Conservation (phyloP, 106 monocot species). For the Xerophyta viscosa region DNA sequence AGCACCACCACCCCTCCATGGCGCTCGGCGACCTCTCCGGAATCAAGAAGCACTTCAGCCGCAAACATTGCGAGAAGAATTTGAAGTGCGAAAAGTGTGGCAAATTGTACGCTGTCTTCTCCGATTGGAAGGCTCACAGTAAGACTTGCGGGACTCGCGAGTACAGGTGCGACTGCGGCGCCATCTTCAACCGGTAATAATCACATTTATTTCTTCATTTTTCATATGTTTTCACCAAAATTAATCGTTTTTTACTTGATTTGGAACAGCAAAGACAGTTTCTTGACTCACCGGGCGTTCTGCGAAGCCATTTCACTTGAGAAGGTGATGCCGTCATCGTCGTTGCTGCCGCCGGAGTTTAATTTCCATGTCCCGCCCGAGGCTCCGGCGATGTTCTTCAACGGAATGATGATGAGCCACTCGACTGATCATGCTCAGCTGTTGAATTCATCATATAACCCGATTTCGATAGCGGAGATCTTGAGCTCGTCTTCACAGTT, state of each 20-base stretch:
- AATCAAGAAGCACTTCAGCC: constrained; percentile 21
- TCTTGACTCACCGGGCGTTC: constrained; percentile 1
- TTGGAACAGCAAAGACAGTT: constrained; percentile 1
- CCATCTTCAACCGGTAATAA: constrained; percentile 3
- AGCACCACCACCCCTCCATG: constrained; percentile 7
- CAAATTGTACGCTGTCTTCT: constrained; percentile 5
- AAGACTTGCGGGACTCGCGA: background rate
- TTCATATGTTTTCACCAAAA: background rate
- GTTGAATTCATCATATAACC: too few species aligned
- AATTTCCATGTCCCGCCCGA: too few species aligned
- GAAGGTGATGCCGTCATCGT: background rate
- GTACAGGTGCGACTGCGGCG: constrained; percentile 5
- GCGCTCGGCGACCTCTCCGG: constrained; percentile 21
- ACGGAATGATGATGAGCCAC: too few species aligned
- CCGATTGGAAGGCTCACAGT: constrained; percentile 10
- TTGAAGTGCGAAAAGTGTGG: constrained; percentile 5
- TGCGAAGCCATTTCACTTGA: background rate
- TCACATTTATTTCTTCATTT: background rate
- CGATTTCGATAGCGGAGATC: too few species aligned
- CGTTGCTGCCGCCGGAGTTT: background rate
- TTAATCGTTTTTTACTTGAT: background rate
- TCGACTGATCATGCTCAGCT: too few species aligned
- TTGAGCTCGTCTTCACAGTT: too few species aligned
- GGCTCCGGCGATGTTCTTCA: too few species aligned
- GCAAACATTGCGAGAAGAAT: constrained; percentile 12